A percentile compares a stretch with the other conserved stretches of the same genome.
These are phyloP conservation scores for Plasmodium ovale DNA, from an alignment of 169 alveolate species.

Conservation along the genomic window DNA sequence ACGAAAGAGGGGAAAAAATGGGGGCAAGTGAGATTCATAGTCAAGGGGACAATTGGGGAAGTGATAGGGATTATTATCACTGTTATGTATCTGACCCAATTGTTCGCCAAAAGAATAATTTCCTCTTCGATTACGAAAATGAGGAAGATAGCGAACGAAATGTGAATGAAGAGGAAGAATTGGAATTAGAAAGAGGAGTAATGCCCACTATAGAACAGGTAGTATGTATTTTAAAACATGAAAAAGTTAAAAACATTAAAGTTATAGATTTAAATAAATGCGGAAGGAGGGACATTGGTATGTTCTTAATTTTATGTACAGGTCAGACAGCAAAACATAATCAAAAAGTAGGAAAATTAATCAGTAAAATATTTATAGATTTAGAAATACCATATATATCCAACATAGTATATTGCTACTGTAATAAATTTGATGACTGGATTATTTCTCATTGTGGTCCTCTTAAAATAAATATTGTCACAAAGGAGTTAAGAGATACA, in stretches of 20 bases:
- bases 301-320: constrained; percentile 86
- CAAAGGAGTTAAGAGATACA: constrained; percentile 77
- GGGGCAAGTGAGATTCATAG: constrained; percentile 16
- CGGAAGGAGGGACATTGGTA: constrained; percentile 86
- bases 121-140: constrained; percentile 86
- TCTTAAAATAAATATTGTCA: constrained; percentile 83
- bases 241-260: constrained; percentile 67
- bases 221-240: constrained; percentile 86
- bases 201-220: constrained; percentile 88
- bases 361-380: constrained; percentile 81
- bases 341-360: constrained; percentile 83
- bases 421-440: constrained; percentile 87
- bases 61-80: constrained; percentile 81
- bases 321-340: constrained; percentile 78
- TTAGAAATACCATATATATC: constrained; percentile 86
- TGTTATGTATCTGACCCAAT: constrained; percentile 77
- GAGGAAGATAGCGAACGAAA: not conserved
- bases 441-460: constrained; percentile 87
- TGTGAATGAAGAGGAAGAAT: constrained; percentile 37
- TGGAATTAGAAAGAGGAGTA: constrained; percentile 82
- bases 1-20: constrained; percentile 70
- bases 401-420: constrained; percentile 81
- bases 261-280: constrained; percentile 86
- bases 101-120: constrained; percentile 79
- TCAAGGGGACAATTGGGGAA: constrained; percentile 24